Conservation (phyloP, 2,329 filamentous ascomycete genomes). For the Cucurbitaria berberidis region DNA sequence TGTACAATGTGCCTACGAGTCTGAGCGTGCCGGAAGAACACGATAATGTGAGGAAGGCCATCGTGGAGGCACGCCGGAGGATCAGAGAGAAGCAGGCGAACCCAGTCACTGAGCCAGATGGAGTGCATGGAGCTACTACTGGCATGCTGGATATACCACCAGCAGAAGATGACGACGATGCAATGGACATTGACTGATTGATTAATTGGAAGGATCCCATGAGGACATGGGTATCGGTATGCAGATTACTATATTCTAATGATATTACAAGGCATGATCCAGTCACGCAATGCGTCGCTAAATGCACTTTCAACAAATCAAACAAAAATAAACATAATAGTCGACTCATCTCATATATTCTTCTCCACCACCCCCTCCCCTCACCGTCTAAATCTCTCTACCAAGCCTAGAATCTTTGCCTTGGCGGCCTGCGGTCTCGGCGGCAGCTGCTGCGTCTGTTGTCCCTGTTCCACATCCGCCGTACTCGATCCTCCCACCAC, state of each 20-base stretch:
- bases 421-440: slow-evolving; percentile 41
- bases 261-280: slow-evolving; percentile 31
- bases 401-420: slow-evolving; percentile 34
- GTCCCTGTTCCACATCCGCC: slow-evolving; percentile 21
- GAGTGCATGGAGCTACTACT: slow-evolving; percentile 6
- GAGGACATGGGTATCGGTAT: background rate
- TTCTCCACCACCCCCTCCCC: background rate
- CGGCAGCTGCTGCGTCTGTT: slow-evolving; percentile 24
- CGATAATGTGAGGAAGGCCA: slow-evolving; percentile 76
- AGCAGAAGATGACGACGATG: slow-evolving; percentile 59
- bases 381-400: slow-evolving; percentile 38
- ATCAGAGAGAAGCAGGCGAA: slow-evolving; percentile 64
- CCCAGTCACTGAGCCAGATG: slow-evolving; percentile 42
- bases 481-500: slow-evolving; percentile 28
- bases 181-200: slow-evolving; percentile 69
- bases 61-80: slow-evolving; percentile 77
- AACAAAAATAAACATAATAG: too few species aligned
- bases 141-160: slow-evolving; percentile 12
- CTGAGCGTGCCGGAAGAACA: slow-evolving; percentile 76
- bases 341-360: background rate
- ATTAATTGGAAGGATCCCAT: background rate
- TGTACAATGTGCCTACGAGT: slow-evolving; percentile 81
- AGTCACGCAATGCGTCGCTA: slow-evolving; percentile 29
- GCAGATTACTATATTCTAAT: slow-evolving; percentile 4
- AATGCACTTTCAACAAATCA: background rate